A percentile compares a stretch with the other conserved stretches of the same genome.
These are phyloP conservation scores for Yarrowia phangngaensis DNA, from an alignment of 805 yeast genomes.

Conservation along the genomic window DNA sequence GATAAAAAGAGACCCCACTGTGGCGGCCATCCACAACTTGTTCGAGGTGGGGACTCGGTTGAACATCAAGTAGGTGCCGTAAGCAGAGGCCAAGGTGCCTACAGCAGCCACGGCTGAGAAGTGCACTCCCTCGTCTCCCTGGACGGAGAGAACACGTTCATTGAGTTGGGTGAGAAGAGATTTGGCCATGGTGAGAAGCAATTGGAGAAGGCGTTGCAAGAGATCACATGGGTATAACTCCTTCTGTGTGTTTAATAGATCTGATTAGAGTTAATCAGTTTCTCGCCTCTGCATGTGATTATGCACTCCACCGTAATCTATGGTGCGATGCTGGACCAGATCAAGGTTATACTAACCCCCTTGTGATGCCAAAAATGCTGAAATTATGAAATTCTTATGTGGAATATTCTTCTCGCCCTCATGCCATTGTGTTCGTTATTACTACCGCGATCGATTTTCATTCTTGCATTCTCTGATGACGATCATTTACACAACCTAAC, in stretches of 20 bases:
- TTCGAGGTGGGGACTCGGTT: conserved; percentile 4
- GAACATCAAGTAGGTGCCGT: conserved; percentile 12
- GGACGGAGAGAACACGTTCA: conserved; percentile 1
- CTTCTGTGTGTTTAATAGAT: neutral
- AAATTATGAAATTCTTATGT: too few relatives aligned
- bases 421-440: too few relatives aligned
- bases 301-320: conserved; percentile 24
- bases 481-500: too few relatives aligned
- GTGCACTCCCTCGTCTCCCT: conserved; percentile 20
- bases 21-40: conserved; percentile 13
- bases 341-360: too few relatives aligned
- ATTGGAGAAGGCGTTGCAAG: too few relatives aligned
- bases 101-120: neutral
- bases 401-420: too few relatives aligned
- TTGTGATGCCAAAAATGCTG: too few relatives aligned
- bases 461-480: too few relatives aligned
- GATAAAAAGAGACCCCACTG: neutral
- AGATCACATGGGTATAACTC: neutral
- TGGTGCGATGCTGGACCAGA: too few relatives aligned
- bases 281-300: conserved; percentile 17
- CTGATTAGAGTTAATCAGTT: conserved; percentile 5
- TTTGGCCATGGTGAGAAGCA: conserved; percentile 1
- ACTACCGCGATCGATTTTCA: too few relatives aligned
- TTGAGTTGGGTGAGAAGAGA: conserved; percentile 6
- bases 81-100: conserved; percentile 10